Percentiles rank a stretch among this genome's conserved stretches.
Conservation (phyloP, 2,329 filamentous ascomycete genomes). For the Fusarium tupiense region DNA sequence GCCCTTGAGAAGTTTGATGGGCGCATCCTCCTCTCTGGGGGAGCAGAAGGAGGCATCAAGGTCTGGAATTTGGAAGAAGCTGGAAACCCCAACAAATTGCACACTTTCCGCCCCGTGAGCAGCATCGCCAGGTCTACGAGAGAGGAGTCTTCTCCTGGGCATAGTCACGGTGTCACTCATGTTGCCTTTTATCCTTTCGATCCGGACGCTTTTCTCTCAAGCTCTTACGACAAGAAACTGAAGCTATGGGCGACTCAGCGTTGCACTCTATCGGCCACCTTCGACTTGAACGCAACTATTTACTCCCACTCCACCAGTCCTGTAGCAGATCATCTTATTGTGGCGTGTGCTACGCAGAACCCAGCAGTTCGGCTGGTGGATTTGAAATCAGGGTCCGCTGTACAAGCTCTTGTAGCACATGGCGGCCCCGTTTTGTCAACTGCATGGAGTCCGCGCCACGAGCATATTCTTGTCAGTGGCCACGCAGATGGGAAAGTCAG, state of each 20-base stretch:
- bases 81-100: conserved; percentile 54
- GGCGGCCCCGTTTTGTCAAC: conserved; percentile 74
- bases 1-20: conserved; percentile 86
- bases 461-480: conserved; percentile 83
- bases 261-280: conserved; percentile 69
- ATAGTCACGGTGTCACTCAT: conserved; percentile 79
- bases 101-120: conserved; percentile 64
- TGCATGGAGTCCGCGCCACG: conserved; percentile 83
- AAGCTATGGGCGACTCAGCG: conserved; percentile 78
- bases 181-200: conserved; percentile 84
- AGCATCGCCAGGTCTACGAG: conserved; percentile 57
- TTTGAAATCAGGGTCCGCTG: conserved; percentile 78
- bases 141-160: conserved; percentile 49
- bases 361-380: conserved; percentile 87
- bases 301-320: conserved; percentile 83
- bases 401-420: conserved; percentile 76
- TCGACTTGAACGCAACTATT: conserved; percentile 73
- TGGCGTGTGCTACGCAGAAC: conserved; percentile 89
- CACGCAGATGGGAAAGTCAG: conserved; percentile 86
- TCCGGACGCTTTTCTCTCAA: conserved; percentile 77
- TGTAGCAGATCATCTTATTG: conserved; percentile 76
- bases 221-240: conserved; percentile 80
- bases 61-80: conserved; percentile 85
- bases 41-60: conserved; percentile 83
- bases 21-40: conserved; percentile 80